Percentiles rank a stretch among this genome's conserved stretches.
phyloP scores from a whole-genome alignment of 352 stramenopile genomes.

The Phytopythium litorale region DNA sequence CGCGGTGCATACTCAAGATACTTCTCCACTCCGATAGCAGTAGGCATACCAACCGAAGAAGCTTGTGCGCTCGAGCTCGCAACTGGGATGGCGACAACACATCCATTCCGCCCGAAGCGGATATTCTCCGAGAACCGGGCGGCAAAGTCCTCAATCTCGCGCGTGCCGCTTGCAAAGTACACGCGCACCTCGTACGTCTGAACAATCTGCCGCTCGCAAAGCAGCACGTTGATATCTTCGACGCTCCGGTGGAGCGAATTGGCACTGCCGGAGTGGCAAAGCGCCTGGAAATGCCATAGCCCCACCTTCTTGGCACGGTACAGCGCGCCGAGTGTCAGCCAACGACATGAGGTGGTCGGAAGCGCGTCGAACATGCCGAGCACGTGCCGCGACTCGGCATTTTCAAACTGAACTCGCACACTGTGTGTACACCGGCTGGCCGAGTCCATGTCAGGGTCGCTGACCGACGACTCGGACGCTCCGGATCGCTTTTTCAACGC shows the following conservation, averaged over 20 bases:
- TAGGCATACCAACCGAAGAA: neutral
- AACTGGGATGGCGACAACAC: constrained; percentile 31
- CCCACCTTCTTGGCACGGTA: constrained; percentile 51
- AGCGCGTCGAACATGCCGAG: constrained; percentile 44
- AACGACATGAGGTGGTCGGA: constrained; percentile 26
- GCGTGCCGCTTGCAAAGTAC: constrained; percentile 15
- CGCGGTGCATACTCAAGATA: constrained; percentile 4
- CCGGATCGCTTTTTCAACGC: constrained; percentile 24
- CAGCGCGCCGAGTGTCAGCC: constrained; percentile 44
- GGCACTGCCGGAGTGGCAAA: constrained; percentile 33
- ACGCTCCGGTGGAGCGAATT: constrained; percentile 47
- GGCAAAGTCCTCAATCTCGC: constrained; percentile 40
- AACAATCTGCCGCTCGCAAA: constrained; percentile 46
- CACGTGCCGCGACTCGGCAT: constrained; percentile 37
- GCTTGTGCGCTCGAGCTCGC: neutral
- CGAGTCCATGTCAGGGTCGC: neutral
- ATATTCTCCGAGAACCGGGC: constrained; percentile 50
- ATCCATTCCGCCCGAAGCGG: constrained; percentile 56
- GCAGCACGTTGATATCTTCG: constrained; percentile 45
- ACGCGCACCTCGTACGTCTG: constrained; percentile 57
- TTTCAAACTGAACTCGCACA: constrained; percentile 46
- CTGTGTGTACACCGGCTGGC: neutral
- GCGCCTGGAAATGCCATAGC: constrained; percentile 45
- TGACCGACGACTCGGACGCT: neutral
- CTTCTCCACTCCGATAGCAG: neutral